Base-by-base conservation (phyloP, 768 basidiomycete species). In the Kwoniella dendrophila region DNA sequence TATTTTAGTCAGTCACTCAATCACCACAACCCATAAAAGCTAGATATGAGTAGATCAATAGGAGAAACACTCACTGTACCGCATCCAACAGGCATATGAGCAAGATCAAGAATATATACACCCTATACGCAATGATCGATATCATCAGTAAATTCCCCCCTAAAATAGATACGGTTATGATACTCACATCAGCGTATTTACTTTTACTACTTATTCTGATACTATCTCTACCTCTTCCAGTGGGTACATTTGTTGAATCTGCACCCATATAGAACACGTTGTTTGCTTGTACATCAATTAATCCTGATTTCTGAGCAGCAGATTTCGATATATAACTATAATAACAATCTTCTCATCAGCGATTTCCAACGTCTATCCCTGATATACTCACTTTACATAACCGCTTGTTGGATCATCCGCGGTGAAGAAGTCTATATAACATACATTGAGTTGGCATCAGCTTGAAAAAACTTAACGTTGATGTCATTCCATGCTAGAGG, bases 61-160 rank as follows among this genome's bases (percentile, higher is more conserved):
- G 26, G 26, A 4, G n/a, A 10, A 20, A 14, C n/a, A 73, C 73
- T 58, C 32, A 78, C 77, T 0, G 76, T 76, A 2, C 78, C 78
- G 55, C 78, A 79, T 33, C 78, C 78, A 0, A 77, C 76, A 4
- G 78, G 78, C 71, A 79, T 74, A 54, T 79, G 76, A 38, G 72
- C 69, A 16, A 79, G 36, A 54, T 79, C 78, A 22, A 79, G 61
- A 32, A 79, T 74, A 48, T 79, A 79, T 4, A 79, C 72, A n/a
- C 76, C 73, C 73, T 76, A 29, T 44, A 22, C 26, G 30, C 44
- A 40, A 36, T 11, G 24, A n/a, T 16, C 20, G 27, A 2, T 38
- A 50, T 61, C 49, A 67, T 44, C 53, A 32, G 16, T 40, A 40
- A n/a, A 8, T 43, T 20, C 20, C 12, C 12, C 41, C 20, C 7